These are phyloP conservation scores for Nannochloropsis salina DNA, from an alignment of 108 stramenopile species.

Conservation along the genomic window DNA sequence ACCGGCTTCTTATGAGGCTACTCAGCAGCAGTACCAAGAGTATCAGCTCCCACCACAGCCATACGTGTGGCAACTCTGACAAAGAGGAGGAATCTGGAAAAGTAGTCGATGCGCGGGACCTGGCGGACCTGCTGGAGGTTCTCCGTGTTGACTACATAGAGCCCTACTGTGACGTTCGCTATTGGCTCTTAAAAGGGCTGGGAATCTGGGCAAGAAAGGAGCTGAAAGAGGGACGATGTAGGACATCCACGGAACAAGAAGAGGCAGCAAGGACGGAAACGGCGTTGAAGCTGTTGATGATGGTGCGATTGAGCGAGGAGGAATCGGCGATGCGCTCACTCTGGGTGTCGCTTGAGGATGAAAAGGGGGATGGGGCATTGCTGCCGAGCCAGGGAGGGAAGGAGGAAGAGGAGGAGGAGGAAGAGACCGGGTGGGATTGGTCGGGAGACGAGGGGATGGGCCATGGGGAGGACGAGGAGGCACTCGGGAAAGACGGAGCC, in stretches of 20 bases:
- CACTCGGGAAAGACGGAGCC: background rate
- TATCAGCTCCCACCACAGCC: slow-evolving; percentile 5
- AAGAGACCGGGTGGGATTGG: slow-evolving; percentile 12
- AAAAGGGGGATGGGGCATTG: background rate
- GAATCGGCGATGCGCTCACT: slow-evolving; percentile 31
- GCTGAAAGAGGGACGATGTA: background rate
- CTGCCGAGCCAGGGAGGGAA: background rate
- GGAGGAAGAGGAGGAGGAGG: slow-evolving; percentile 33
- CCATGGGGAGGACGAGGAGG: background rate
- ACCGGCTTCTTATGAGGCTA: background rate
- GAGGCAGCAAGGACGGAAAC: background rate
- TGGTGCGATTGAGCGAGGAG: slow-evolving; percentile 36
- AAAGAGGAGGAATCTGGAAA: slow-evolving; percentile 7
- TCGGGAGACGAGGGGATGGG: background rate
- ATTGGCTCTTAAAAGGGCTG: slow-evolving; percentile 12
- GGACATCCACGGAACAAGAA: slow-evolving; percentile 3
- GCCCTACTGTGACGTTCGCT: slow-evolving; percentile 28
- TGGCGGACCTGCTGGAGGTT: slow-evolving; percentile 28
- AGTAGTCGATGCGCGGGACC: background rate
- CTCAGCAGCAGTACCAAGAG: background rate
- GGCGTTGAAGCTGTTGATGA: slow-evolving; percentile 28
- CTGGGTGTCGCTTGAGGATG: slow-evolving; percentile 21
- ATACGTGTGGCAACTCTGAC: slow-evolving; percentile 12
- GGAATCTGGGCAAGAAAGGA: background rate
- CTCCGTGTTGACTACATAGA: slow-evolving; percentile 30